Evolutionary conservation across 176 grass and related monocot genomes (phyloP).

Genomic region (Eleusine coracana): DNA sequence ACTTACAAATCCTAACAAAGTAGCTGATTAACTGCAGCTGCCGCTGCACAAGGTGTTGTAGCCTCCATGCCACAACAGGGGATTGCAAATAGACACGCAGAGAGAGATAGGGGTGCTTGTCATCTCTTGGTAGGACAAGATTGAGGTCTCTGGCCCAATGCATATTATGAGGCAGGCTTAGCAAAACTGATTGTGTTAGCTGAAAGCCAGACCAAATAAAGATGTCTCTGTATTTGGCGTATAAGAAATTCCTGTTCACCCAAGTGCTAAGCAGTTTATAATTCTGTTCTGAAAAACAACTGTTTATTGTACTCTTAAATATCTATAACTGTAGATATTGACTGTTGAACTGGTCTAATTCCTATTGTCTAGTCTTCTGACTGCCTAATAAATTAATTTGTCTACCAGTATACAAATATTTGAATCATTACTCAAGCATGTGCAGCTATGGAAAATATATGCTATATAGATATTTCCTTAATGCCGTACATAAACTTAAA

Average conservation of each 20-base stretch:
- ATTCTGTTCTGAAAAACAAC: constrained; percentile 3
- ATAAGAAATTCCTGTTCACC: not conserved
- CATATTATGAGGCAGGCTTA: not conserved
- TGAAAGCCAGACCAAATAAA: not conserved
- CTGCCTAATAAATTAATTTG: not conserved
- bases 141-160: not conserved
- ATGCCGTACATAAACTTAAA: not conserved
- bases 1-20: too few relatives aligned
- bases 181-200: not conserved
- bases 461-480: not conserved
- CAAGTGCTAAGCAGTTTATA: not conserved
- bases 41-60: too few relatives aligned
- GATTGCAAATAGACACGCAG: not conserved
- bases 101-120: not conserved
- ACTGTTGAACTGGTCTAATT: not conserved
- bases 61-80: not conserved
- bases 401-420: not conserved
- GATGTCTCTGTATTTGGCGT: not conserved
- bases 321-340: not conserved
- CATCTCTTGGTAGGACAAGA: not conserved
- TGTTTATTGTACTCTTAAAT: constrained; percentile 7
- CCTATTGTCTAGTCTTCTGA: constrained; percentile 6
- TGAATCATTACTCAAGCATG: not conserved
- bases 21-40: too few relatives aligned
- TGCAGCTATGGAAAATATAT: not conserved